phyloP scores from a whole-genome alignment of 352 stramenopile genomes.

The Lagenidium sp. region DNA sequence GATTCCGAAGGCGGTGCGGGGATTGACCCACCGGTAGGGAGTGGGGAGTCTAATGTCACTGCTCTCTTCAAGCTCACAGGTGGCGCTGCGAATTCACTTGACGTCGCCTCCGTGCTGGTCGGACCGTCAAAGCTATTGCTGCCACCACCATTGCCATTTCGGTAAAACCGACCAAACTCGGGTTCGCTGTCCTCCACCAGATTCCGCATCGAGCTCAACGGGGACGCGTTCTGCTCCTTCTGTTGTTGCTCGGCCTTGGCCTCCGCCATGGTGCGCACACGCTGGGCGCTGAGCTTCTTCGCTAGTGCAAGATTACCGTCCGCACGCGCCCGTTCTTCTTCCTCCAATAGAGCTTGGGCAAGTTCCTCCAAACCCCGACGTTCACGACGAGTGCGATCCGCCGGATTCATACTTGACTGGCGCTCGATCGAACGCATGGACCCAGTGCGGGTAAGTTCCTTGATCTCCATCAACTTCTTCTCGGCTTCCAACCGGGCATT shows the following conservation, averaged over 20 bases:
- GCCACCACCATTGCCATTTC: slow-evolving; percentile 21
- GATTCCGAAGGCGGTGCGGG: slow-evolving; percentile 5
- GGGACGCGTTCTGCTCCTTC: slow-evolving; percentile 17
- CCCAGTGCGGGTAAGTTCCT: slow-evolving; percentile 58
- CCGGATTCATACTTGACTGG: slow-evolving; percentile 36
- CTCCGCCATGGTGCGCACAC: slow-evolving; percentile 60
- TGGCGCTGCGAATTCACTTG: slow-evolving; percentile 7
- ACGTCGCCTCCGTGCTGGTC: slow-evolving; percentile 8
- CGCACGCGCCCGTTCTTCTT: slow-evolving; percentile 70
- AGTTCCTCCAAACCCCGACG: slow-evolving; percentile 72
- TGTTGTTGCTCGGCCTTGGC: slow-evolving; percentile 25
- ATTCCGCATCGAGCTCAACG: slow-evolving; percentile 37
- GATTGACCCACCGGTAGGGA: too few species aligned
- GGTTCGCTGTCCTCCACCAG: slow-evolving; percentile 12
- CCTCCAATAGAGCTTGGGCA: slow-evolving; percentile 62
- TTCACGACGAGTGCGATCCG: slow-evolving; percentile 58
- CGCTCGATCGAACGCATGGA: slow-evolving; percentile 49
- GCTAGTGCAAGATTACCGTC: slow-evolving; percentile 67
- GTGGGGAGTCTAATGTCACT: slow-evolving; percentile 10
- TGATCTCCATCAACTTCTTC: slow-evolving; percentile 74
- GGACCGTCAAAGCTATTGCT: slow-evolving; percentile 21
- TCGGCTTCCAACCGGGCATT: slow-evolving; percentile 72
- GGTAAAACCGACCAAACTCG: slow-evolving; percentile 15
- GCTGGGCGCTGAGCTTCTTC: slow-evolving; percentile 74
- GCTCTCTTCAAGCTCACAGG: slow-evolving; percentile 21